phyloP scores from a whole-genome alignment of 1,139 yeast genomes.

The Scheffersomyces insectosa region DNA sequence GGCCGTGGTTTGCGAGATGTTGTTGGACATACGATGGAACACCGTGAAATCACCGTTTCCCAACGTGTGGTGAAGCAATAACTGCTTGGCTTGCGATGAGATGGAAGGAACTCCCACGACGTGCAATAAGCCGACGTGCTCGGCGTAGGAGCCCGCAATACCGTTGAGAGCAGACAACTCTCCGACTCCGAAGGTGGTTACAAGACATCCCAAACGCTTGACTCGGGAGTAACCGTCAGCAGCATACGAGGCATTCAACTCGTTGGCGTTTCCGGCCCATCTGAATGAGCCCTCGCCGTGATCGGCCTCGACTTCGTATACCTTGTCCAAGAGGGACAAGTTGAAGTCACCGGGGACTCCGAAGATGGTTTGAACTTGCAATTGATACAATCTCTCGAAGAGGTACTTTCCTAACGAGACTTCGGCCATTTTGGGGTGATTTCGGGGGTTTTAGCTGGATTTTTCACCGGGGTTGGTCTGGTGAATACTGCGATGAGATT shows the following conservation, averaged over 20 bases:
- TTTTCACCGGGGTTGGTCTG: too few relatives aligned
- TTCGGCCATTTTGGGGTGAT: constrained; percentile 27
- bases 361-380: constrained; percentile 40
- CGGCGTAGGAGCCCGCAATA: constrained; percentile 44
- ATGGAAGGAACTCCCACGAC: constrained; percentile 44
- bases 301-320: constrained; percentile 34
- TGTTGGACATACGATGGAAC: constrained; percentile 54
- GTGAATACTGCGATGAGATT: too few relatives aligned
- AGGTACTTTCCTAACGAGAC: constrained; percentile 44
- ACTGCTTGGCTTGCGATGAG: constrained; percentile 37
- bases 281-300: constrained; percentile 21
- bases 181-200: constrained; percentile 46
- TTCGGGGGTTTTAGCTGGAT: neutral
- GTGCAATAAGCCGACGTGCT: constrained; percentile 42
- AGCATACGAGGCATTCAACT: constrained; percentile 45
- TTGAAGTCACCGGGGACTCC: constrained; percentile 48
- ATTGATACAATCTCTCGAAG: constrained; percentile 45
- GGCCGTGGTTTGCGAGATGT: constrained; percentile 66
- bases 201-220: constrained; percentile 37
- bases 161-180: constrained; percentile 44
- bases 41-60: constrained; percentile 50
- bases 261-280: constrained; percentile 49
- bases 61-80: constrained; percentile 44
- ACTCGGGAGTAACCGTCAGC: constrained; percentile 45
- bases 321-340: constrained; percentile 36